phyloP scores from a whole-genome alignment of 148 eudicot genomes.

The Camellia granthamiana region DNA sequence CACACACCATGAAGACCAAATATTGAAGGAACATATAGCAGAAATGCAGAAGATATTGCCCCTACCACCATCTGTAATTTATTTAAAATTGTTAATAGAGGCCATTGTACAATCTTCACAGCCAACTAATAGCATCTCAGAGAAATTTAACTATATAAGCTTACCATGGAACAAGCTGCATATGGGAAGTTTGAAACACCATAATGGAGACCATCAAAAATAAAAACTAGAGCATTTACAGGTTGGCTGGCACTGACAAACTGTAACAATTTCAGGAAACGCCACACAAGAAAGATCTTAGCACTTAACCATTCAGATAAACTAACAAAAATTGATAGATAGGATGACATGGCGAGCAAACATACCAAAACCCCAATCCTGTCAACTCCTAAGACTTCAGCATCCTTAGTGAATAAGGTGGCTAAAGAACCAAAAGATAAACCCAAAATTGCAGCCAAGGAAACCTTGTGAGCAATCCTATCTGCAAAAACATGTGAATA shows the following conservation, averaged over 20 bases:
- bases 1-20: conserved; percentile 89
- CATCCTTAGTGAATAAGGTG: conserved; percentile 68
- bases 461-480: conserved; percentile 62
- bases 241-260: conserved; percentile 96
- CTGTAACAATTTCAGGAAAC: conserved; percentile 33
- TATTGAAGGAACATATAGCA: conserved; percentile 60
- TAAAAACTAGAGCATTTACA: conserved; percentile 78
- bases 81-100: conserved; percentile 8
- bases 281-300: not conserved
- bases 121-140: conserved; percentile 3
- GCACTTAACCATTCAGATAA: not conserved
- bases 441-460: conserved; percentile 67
- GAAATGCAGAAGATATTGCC: conserved; percentile 63
- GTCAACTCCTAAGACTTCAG: conserved; percentile 55
- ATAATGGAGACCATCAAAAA: conserved; percentile 85
- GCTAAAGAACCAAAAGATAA: conserved; percentile 63
- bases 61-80: conserved; percentile 64
- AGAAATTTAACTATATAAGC: not conserved
- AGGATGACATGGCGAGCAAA: not conserved
- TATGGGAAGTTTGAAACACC: conserved; percentile 88
- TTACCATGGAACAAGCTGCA: conserved; percentile 87
- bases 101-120: not conserved
- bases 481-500: conserved; percentile 35
- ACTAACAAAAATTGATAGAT: not conserved
- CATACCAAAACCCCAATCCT: conserved; percentile 76